A percentile compares a stretch with the other conserved stretches of the same genome.
Conservation (phyloP, 177 flowering plant species). For the Vitis hybrid region DNA sequence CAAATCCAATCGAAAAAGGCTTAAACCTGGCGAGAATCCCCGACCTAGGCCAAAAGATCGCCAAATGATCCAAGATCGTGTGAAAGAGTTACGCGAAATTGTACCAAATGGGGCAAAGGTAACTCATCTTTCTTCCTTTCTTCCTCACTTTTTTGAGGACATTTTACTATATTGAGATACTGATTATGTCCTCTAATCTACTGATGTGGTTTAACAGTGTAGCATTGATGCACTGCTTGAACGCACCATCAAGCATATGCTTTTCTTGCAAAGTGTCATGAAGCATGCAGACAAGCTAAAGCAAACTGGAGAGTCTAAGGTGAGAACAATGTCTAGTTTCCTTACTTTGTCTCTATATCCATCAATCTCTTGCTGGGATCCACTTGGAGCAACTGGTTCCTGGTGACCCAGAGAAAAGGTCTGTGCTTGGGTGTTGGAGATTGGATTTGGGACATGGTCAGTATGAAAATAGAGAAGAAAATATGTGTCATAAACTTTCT, state of each 20-base stretch:
- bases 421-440: neutral
- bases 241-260: conserved; percentile 92
- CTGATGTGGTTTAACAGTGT: conserved; percentile 57
- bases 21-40: conserved; percentile 86
- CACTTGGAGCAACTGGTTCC: neutral
- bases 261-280: conserved; percentile 90
- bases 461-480: too few species aligned
- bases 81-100: conserved; percentile 84
- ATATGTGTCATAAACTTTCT: too few species aligned
- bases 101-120: conserved; percentile 95
- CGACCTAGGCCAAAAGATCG: conserved; percentile 94
- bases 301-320: conserved; percentile 84
- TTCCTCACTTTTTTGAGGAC: neutral
- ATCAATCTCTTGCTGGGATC: neutral
- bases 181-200: conserved; percentile 3
- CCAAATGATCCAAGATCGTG: conserved; percentile 95
- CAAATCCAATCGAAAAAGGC: conserved; percentile 75
- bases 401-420: neutral
- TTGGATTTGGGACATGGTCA: neutral
- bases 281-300: conserved; percentile 90
- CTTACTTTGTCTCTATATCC: neutral
- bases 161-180: conserved; percentile 4
- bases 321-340: conserved; percentile 11
- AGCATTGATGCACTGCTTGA: conserved; percentile 92
- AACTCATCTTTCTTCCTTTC: conserved; percentile 4